Conservation (phyloP, 345 rosid species). For the Ceriops decandra region DNA sequence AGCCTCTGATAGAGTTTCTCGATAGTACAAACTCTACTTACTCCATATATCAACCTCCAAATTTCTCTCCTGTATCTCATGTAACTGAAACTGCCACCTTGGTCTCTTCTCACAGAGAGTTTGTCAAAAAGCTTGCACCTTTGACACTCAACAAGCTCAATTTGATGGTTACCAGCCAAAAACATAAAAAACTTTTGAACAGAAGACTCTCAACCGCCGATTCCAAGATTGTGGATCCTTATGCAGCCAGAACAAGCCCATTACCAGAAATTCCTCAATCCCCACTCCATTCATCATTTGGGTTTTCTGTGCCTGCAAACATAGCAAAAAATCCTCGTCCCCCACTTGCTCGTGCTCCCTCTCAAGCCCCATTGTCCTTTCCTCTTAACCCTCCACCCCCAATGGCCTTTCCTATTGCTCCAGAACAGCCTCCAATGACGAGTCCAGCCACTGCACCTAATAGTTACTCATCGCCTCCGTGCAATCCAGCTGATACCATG, state of each 20-base stretch:
- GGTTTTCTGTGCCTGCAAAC: slow-evolving; percentile 49
- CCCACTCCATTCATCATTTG: slow-evolving; percentile 44
- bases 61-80: slow-evolving; percentile 30
- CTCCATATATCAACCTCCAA: slow-evolving; percentile 40
- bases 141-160: slow-evolving; percentile 40
- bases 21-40: slow-evolving; percentile 50
- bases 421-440: slow-evolving; percentile 34
- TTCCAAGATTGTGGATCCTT: slow-evolving; percentile 28
- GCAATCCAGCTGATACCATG: slow-evolving; percentile 25
- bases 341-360: slow-evolving; percentile 10
- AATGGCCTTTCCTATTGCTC: slow-evolving; percentile 27
- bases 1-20: slow-evolving; percentile 41
- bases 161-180: slow-evolving; percentile 32
- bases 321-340: slow-evolving; percentile 41
- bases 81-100: slow-evolving; percentile 23
- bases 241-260: slow-evolving; percentile 51
- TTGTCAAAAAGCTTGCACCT: slow-evolving; percentile 42
- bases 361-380: slow-evolving; percentile 19
- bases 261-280: slow-evolving; percentile 41
- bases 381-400: slow-evolving; percentile 25
- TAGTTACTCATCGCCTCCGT: slow-evolving; percentile 42
- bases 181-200: slow-evolving; percentile 17
- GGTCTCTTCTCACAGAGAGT: slow-evolving; percentile 27
- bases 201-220: slow-evolving; percentile 46
- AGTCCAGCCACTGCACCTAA: slow-evolving; percentile 28